Evolutionary conservation across 192 early-diverging fungal genomes (phyloP).

Genomic region (Linnemannia zychae): DNA sequence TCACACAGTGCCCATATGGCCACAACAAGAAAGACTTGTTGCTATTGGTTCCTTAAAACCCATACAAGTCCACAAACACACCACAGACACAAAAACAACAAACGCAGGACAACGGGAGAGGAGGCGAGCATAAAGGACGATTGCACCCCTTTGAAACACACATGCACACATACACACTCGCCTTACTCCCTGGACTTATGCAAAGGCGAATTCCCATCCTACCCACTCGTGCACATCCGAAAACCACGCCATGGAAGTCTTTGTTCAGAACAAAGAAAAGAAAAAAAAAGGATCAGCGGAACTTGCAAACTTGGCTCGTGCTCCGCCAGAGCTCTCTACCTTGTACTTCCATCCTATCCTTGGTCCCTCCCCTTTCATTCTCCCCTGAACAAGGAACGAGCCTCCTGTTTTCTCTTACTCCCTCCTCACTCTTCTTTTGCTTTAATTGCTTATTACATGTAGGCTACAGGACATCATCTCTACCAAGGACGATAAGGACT

Average conservation of each 20-base stretch:
- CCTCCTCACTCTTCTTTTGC: background rate
- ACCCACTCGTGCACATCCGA: background rate
- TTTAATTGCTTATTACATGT: background rate
- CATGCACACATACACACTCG: background rate
- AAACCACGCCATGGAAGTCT: background rate
- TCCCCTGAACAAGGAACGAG: background rate
- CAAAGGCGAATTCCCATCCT: background rate
- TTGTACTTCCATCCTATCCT: slow-evolving; percentile 8
- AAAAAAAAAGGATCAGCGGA: slow-evolving; percentile 9
- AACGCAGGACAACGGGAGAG: background rate
- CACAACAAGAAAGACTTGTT: background rate
- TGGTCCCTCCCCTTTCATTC: background rate
- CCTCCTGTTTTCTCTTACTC: background rate
- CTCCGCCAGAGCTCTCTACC: background rate
- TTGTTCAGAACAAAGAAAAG: too few relatives aligned
- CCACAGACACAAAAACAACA: background rate
- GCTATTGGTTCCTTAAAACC: background rate
- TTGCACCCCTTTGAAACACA: background rate
- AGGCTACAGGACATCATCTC: slow-evolving; percentile 73
- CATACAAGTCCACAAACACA: background rate
- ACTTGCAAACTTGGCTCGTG: slow-evolving; percentile 28
- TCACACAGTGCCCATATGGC: background rate
- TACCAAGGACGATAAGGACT: slow-evolving; percentile 37
- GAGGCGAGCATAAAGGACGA: background rate
- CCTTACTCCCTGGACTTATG: background rate